phyloP scores from a whole-genome alignment of 2,329 filamentous ascomycete genomes.

The Elsinoe necatrix region DNA sequence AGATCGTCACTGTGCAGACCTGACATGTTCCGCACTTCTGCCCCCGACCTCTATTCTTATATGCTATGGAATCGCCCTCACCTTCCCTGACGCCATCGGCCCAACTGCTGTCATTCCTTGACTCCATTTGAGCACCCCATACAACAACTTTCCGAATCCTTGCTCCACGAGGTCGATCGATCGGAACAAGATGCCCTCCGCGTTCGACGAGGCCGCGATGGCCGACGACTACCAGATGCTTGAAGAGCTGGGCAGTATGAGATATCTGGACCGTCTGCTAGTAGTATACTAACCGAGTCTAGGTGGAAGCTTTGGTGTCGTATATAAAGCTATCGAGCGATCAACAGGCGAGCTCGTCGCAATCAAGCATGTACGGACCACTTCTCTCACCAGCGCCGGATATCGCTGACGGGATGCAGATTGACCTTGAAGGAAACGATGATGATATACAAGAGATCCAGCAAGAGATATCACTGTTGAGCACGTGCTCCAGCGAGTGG shows the following conservation, averaged over 20 bases:
- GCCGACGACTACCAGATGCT: slow-evolving; percentile 87
- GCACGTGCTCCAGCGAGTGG: slow-evolving; percentile 86
- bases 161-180: neutral
- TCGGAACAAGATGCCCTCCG: slow-evolving; percentile 16
- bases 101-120: slow-evolving; percentile 1
- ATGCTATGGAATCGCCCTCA: slow-evolving; percentile 11
- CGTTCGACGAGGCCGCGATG: slow-evolving; percentile 39
- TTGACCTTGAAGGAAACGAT: slow-evolving; percentile 96
- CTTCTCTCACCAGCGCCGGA: neutral
- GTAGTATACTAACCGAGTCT: neutral
- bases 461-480: slow-evolving; percentile 89
- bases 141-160: neutral
- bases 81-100: slow-evolving; percentile 10
- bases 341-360: slow-evolving; percentile 86
- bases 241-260: slow-evolving; percentile 89
- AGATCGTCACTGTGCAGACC: slow-evolving; percentile 10
- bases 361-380: slow-evolving; percentile 75
- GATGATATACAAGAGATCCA: slow-evolving; percentile 98
- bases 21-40: slow-evolving; percentile 10
- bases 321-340: slow-evolving; percentile 93
- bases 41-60: slow-evolving; percentile 6
- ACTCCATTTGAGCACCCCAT: slow-evolving; percentile 2
- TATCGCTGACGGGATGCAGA: slow-evolving; percentile 48
- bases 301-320: slow-evolving; percentile 93
- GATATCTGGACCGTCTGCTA: neutral